Percentiles rank a stretch among this genome's conserved stretches.
These are phyloP conservation scores for Diaporthe australafricana DNA, from an alignment of 2,329 filamentous ascomycete species.

Conservation along the genomic window DNA sequence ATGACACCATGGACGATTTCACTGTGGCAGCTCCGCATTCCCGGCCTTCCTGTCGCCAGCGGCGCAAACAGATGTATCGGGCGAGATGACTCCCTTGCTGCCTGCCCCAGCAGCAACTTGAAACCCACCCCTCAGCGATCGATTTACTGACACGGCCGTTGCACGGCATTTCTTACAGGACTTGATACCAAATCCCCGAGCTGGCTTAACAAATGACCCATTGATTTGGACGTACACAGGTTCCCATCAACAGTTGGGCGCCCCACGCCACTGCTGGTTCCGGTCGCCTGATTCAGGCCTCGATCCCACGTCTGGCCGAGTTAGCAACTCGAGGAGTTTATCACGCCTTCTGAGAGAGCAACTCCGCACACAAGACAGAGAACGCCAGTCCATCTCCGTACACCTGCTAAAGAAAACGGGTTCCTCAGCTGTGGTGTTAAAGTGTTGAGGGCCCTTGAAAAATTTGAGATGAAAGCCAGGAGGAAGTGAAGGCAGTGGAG, in stretches of 20 bases:
- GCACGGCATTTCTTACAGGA: conserved; percentile 32
- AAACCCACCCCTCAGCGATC: background rate
- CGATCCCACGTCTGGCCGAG: background rate
- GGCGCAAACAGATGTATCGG: conserved; percentile 30
- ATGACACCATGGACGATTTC: conserved; percentile 15
- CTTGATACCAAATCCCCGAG: conserved; percentile 21
- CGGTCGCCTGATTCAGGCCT: background rate
- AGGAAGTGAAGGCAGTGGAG: background rate
- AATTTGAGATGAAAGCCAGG: background rate
- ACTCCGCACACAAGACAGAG: background rate
- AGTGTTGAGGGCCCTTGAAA: conserved; percentile 1
- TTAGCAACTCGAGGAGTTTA: background rate
- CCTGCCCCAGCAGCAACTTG: background rate
- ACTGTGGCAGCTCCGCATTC: conserved; percentile 25
- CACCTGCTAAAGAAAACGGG: background rate
- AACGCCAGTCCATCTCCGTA: background rate
- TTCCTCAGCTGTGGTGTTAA: background rate
- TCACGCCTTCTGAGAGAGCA: background rate
- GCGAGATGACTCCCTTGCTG: conserved; percentile 27
- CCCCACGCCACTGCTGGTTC: background rate
- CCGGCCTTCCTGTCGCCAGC: conserved; percentile 17
- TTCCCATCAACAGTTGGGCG: background rate
- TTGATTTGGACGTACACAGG: background rate
- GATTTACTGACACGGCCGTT: conserved; percentile 31
- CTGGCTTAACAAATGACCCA: conserved; percentile 11